Evolutionary conservation across 352 stramenopile species (phyloP).

Genomic region (Hyaloperonospora brassicae): DNA sequence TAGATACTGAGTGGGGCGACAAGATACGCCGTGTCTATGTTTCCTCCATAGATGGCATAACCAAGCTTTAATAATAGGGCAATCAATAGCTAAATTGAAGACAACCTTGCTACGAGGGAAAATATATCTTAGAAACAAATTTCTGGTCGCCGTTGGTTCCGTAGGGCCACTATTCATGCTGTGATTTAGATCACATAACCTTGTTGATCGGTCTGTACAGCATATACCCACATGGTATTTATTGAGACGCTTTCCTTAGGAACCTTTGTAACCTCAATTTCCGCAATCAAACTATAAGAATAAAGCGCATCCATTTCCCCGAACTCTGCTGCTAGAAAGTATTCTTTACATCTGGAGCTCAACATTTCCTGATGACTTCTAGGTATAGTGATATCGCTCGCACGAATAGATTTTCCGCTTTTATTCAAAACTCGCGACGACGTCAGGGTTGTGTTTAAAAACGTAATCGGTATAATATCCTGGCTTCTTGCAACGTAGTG

Average conservation of each 20-base stretch:
- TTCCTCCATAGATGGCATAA: background rate
- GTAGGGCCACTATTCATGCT: too few species aligned
- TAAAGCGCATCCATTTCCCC: slow-evolving; percentile 4
- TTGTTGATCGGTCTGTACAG: slow-evolving; percentile 1
- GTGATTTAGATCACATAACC: background rate
- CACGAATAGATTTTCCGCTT: too few species aligned
- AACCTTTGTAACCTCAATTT: slow-evolving; percentile 2
- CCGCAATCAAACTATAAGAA: background rate
- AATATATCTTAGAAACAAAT: too few species aligned
- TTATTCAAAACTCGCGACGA: too few species aligned
- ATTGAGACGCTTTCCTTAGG: slow-evolving; percentile 2
- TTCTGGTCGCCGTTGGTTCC: too few species aligned
- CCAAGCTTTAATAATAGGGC: background rate
- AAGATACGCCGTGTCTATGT: background rate
- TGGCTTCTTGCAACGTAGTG: too few species aligned
- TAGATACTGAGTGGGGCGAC: background rate
- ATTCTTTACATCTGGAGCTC: slow-evolving; percentile 3
- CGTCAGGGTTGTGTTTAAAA: too few species aligned
- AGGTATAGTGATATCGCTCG: too few species aligned
- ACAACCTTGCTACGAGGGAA: background rate
- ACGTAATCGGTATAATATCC: too few species aligned
- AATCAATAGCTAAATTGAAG: background rate
- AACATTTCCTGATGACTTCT: too few species aligned
- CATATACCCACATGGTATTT: slow-evolving; percentile 2
- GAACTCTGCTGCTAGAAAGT: too few species aligned